Percentiles rank a stretch among this genome's conserved stretches.
These are phyloP conservation scores for Emmonsiellopsis sp. DNA, from an alignment of 2,329 filamentous ascomycete species.

Conservation along the genomic window DNA sequence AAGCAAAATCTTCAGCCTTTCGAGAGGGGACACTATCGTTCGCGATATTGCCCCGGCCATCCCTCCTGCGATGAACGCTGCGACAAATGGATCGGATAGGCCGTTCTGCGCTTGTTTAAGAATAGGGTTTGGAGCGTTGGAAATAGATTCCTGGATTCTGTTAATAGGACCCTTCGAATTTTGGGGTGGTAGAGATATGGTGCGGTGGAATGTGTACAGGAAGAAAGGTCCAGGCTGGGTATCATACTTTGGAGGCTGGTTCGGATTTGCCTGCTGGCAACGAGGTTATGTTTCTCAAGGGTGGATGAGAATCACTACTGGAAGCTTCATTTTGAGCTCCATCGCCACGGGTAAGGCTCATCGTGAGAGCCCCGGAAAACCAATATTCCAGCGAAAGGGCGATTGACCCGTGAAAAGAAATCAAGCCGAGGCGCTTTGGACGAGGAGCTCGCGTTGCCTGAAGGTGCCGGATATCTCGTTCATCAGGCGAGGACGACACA, in stretches of 20 bases:
- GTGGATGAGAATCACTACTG: neutral
- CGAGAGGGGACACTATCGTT: slow-evolving; percentile 91
- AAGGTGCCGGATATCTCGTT: neutral
- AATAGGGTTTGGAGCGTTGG: neutral
- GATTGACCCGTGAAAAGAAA: neutral
- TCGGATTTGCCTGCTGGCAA: neutral
- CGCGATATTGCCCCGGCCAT: slow-evolving; percentile 94
- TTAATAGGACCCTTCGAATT: no score
- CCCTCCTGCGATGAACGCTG: slow-evolving; percentile 88
- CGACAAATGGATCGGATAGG: slow-evolving; percentile 69
- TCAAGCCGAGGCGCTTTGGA: slow-evolving; percentile 1
- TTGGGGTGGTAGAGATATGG: neutral
- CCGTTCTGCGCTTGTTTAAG: slow-evolving; percentile 18
- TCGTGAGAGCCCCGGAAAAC: slow-evolving; percentile 3
- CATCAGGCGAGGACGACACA: neutral
- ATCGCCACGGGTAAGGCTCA: slow-evolving; percentile 9
- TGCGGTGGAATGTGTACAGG: neutral
- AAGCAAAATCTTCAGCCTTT: slow-evolving; percentile 94
- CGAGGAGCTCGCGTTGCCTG: neutral
- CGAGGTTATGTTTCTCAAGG: slow-evolving; percentile 1
- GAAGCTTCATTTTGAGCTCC: slow-evolving; percentile 2
- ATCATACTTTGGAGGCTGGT: neutral
- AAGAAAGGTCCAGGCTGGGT: neutral
- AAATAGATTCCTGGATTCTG: neutral
- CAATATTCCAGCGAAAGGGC: neutral